Percentiles rank a stretch among this genome's conserved stretches.
These are phyloP conservation scores for Podila minutissima DNA, from an alignment of 192 early-diverging fungal genomes.

Conservation along the genomic window DNA sequence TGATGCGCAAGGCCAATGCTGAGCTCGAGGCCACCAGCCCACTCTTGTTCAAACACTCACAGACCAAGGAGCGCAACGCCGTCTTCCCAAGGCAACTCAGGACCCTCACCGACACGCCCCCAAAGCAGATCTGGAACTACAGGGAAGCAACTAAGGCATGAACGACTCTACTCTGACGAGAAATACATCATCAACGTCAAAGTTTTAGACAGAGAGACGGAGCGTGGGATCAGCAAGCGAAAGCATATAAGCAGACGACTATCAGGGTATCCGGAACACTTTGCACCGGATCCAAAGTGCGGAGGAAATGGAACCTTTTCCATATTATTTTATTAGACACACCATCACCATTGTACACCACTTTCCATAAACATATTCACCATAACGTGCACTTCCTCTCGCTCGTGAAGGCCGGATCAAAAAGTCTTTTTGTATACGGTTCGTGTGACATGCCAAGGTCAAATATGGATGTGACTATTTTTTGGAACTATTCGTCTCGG, in stretches of 20 bases:
- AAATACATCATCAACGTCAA: neutral
- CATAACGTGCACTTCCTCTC: neutral
- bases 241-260: neutral
- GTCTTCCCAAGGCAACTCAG: conserved; percentile 79
- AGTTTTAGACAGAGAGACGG: neutral
- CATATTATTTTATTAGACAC: conserved; percentile 8
- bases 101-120: conserved; percentile 79
- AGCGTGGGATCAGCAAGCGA: neutral
- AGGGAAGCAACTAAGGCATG: conserved; percentile 49
- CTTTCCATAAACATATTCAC: neutral
- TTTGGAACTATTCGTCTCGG: neutral
- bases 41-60: conserved; percentile 70
- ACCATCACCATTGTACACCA: conserved; percentile 27
- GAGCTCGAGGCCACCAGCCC: conserved; percentile 69
- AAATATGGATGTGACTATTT: neutral
- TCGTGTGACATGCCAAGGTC: neutral
- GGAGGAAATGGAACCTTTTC: neutral
- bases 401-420: neutral
- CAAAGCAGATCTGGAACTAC: conserved; percentile 77
- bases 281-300: neutral
- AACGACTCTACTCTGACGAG: neutral
- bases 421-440: neutral
- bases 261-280: neutral
- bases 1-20: conserved; percentile 71
- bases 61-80: conserved; percentile 61